A percentile compares a stretch with the other conserved stretches of the same genome.
Conservation (phyloP, 2,329 filamentous ascomycete species). For the Dothistroma septosporum region DNA sequence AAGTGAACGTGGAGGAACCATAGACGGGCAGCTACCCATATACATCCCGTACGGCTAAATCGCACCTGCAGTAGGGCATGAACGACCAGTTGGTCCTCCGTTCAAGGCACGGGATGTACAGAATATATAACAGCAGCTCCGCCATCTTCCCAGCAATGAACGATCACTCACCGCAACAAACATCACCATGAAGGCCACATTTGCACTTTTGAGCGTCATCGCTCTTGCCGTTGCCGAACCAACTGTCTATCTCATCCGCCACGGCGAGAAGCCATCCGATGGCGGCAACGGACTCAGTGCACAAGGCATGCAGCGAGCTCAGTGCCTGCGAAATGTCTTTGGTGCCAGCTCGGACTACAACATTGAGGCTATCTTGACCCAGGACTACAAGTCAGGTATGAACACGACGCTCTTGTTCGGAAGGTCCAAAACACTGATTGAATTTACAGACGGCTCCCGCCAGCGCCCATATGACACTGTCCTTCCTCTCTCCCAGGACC, state of each 20-base stretch:
- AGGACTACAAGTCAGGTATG: conserved; percentile 49
- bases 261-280: conserved; percentile 57
- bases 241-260: conserved; percentile 60
- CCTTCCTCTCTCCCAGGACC: conserved; percentile 51
- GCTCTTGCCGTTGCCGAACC: conserved; percentile 33
- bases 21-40: neutral
- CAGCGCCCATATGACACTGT: conserved; percentile 56
- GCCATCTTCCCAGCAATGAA: neutral
- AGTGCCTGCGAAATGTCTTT: conserved; percentile 58
- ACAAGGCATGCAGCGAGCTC: conserved; percentile 53
- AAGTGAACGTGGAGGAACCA: neutral
- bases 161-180: neutral
- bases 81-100: neutral
- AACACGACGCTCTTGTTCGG: neutral
- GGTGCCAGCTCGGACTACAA: conserved; percentile 50
- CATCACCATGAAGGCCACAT: conserved; percentile 20
- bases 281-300: conserved; percentile 49
- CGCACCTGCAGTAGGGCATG: neutral
- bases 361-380: conserved; percentile 57
- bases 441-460: conserved; percentile 46
- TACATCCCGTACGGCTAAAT: neutral
- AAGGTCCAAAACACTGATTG: neutral
- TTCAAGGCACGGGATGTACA: neutral
- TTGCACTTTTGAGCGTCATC: conserved; percentile 14
- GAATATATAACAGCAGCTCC: neutral